Percentiles rank a stretch among this genome's conserved stretches.
Evolutionary conservation across 83 land plant genomes (phyloP).

Genomic region (Picea mariana): DNA sequence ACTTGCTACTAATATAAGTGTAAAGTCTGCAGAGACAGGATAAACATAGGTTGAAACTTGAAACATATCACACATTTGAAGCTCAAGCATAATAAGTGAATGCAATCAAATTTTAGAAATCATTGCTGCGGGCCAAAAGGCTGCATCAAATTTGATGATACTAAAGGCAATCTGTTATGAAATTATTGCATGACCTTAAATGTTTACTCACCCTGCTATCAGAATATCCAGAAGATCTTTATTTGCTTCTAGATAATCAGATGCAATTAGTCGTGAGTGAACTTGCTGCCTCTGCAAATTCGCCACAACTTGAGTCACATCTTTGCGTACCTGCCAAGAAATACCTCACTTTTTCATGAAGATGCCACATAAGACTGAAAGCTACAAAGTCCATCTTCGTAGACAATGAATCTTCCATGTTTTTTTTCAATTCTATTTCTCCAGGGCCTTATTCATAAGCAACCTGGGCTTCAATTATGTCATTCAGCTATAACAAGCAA

Average conservation of each 20-base stretch:
- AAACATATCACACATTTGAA: neutral
- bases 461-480: neutral
- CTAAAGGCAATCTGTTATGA: no score
- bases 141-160: neutral
- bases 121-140: neutral
- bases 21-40: neutral
- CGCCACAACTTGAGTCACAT: slow-evolving; percentile 81
- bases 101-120: neutral
- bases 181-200: no score
- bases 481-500: neutral
- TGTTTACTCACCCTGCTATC: slow-evolving; percentile 61
- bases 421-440: neutral
- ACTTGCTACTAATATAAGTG: neutral
- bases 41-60: neutral
- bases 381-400: neutral
- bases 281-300: slow-evolving; percentile 89
- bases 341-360: neutral
- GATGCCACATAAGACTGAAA: neutral
- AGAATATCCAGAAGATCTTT: slow-evolving; percentile 79
- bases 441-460: neutral
- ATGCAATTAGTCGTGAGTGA: slow-evolving; percentile 71
- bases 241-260: slow-evolving; percentile 72
- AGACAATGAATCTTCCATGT: neutral
- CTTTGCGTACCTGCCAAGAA: slow-evolving; percentile 62
- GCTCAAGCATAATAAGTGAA: neutral